Conservation (phyloP, 192 early-diverging fungal species). For the Haplosporangium gracile region DNA sequence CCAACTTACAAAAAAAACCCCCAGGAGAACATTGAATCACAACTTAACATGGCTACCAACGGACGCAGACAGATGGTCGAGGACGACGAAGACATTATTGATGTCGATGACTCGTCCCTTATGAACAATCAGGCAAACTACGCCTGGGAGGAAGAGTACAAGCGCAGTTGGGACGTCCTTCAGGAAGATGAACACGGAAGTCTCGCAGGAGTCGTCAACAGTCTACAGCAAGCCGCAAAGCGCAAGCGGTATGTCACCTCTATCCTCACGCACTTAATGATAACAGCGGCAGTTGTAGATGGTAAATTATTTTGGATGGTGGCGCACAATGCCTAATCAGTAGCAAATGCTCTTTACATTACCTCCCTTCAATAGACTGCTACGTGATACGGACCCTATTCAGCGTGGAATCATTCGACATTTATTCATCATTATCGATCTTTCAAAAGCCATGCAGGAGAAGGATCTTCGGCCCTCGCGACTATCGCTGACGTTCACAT, state of each 20-base stretch:
- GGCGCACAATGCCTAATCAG: conserved; percentile 20
- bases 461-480: conserved; percentile 88
- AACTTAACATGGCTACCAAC: conserved; percentile 39
- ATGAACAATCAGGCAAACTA: conserved; percentile 75
- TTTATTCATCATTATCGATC: conserved; percentile 84
- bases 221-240: conserved; percentile 81
- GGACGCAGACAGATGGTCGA: conserved; percentile 42
- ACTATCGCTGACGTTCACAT: conserved; percentile 76
- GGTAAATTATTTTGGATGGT: conserved; percentile 12
- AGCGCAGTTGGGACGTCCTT: conserved; percentile 95
- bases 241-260: conserved; percentile 62
- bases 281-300: not conserved
- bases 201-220: conserved; percentile 78
- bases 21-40: not conserved
- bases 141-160: conserved; percentile 97
- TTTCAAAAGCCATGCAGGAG: conserved; percentile 87
- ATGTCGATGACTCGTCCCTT: conserved; percentile 67
- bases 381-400: conserved; percentile 78
- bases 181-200: conserved; percentile 90
- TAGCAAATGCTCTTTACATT: not conserved
- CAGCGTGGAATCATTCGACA: conserved; percentile 90
- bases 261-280: not conserved
- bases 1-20: too few species aligned
- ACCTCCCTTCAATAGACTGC: conserved; percentile 2
- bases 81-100: conserved; percentile 65